phyloP scores from a whole-genome alignment of 371 early-diverging fungal species.

The Mortierella sp. region DNA sequence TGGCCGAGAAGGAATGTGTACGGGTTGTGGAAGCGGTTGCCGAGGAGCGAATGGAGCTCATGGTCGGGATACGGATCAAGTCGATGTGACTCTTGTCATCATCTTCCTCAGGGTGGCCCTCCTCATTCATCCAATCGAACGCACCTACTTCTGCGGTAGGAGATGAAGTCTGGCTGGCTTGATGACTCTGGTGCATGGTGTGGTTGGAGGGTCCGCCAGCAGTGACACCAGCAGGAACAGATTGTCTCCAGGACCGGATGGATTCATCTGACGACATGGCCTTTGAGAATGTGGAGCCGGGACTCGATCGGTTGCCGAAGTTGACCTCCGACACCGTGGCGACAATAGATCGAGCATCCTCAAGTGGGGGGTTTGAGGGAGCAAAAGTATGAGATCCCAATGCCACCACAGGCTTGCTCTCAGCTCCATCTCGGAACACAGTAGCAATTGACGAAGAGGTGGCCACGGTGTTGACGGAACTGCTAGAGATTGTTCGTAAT shows the following conservation, averaged over 20 bases:
- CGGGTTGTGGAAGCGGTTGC: neutral
- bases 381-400: neutral
- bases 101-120: neutral
- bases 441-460: neutral
- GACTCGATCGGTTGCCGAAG: neutral
- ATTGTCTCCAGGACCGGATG: neutral
- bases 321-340: neutral
- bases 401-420: neutral
- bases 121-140: neutral
- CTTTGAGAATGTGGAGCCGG: neutral
- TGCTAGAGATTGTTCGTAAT: neutral
- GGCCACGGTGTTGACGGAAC: neutral
- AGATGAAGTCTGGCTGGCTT: neutral
- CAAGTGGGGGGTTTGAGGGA: neutral
- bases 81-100: slow-evolving; percentile 6
- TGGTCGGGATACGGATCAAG: slow-evolving; percentile 24
- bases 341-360: neutral
- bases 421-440: neutral
- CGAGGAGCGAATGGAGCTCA: slow-evolving; percentile 8
- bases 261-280: neutral
- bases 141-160: too few species aligned
- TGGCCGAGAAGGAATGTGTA: neutral
- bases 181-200: neutral
- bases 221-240: neutral
- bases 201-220: neutral